A percentile compares a stretch with the other conserved stretches of the same genome.
Conservation (phyloP, 176 grass and related monocot genomes). For the Zoysia japonica region DNA sequence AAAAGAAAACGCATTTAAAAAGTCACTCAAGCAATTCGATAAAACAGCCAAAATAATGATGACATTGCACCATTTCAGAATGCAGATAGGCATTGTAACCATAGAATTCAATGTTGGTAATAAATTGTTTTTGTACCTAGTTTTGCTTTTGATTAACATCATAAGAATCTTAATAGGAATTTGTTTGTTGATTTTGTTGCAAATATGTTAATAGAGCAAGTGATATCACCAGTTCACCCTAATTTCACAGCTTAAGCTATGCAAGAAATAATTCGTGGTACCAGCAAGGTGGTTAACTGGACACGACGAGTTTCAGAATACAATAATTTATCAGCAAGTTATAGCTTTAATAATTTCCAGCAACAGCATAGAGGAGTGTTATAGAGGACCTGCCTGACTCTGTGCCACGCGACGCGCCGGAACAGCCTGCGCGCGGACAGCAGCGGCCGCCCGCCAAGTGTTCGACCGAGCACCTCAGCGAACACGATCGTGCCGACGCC, state of each 20-base stretch:
- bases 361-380: constrained; percentile 37
- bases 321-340: background rate
- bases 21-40: constrained; percentile 4
- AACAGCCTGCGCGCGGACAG: constrained; percentile 79
- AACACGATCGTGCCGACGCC: constrained; percentile 70
- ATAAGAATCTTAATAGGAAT: background rate
- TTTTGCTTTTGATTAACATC: background rate
- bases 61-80: background rate
- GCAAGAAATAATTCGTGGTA: too few relatives aligned
- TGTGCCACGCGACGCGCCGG: constrained; percentile 75
- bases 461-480: constrained; percentile 76
- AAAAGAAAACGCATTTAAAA: background rate
- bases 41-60: background rate
- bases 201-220: background rate
- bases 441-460: constrained; percentile 75
- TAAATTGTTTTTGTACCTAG: background rate
- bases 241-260: too few relatives aligned
- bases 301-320: background rate
- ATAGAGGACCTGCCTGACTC: constrained; percentile 96
- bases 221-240: background rate
- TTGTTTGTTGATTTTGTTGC: background rate
- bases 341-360: constrained; percentile 27
- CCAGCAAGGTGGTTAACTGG: background rate
- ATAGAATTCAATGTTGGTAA: background rate
- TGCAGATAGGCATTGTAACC: background rate